Evolutionary conservation across 441 rosid species (phyloP), one percentile per base, ranked within the genome.

Genomic region (Populus hybrid): DNA sequence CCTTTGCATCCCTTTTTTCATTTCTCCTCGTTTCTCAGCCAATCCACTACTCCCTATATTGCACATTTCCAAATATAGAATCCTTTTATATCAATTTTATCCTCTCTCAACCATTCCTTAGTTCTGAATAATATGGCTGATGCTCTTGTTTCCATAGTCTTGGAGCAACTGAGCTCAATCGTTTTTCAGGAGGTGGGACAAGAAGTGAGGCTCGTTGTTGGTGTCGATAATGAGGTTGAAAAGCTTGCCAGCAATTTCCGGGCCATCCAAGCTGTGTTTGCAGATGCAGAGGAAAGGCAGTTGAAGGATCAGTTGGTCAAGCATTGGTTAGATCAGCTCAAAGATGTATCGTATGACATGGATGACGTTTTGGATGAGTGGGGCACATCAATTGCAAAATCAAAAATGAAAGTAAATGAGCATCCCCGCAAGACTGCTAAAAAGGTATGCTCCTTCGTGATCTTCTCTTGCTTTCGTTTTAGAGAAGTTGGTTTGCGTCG

Each of bases 341-440:
- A 74, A 66, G 35, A 36, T 7, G 40, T 65, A 35, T 12, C 70
- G 6, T 74, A 63, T 7, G 77, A 74, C n/a, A 23, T 40, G 59
- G 77, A 64, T 8, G 76, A 73, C 11, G 3, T 34, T 12, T 35
- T 73, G 14, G 76, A 73, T 35, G 53, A 34, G 24, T 74, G 69
- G 61, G 24, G 36, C 34, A 36, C 61, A 28, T 24, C 50, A 24
- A 65, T 40, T 16, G 21, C 18, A 1, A 57, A 61, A 24, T 36
- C 6, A 6, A 3, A 74, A 19, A 26, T 28, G 30, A 28, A 28
- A 28, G 30, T 28, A 28, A 28, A 28, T 28, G 30, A 28, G 30
- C 30, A 28, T 28, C 30, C 30, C 30, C 30, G 40, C 36, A 35
- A 34, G 26, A 36, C 6, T 23, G 10, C 5, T 7, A n/a, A 23